Conservation (phyloP, 495 filamentous ascomycete genomes). For the Aspergillus ellipticus region DNA sequence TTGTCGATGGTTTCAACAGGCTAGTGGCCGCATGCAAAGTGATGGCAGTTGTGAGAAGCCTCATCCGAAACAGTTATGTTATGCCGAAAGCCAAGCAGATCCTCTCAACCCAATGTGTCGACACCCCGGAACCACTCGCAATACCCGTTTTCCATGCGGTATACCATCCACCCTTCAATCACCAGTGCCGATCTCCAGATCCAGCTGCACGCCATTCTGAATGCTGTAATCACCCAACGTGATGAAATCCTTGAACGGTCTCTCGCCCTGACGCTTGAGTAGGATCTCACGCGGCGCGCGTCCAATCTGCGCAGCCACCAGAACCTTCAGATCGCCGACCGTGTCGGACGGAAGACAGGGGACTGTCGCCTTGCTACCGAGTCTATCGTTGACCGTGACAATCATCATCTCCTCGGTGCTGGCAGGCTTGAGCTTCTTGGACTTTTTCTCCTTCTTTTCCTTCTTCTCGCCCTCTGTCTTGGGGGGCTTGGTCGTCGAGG, state of each 20-base stretch:
- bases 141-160: not conserved
- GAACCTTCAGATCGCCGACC: constrained; percentile 80
- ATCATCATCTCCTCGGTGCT: constrained; percentile 77
- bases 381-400: constrained; percentile 85
- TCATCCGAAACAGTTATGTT: no score
- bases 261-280: constrained; percentile 83
- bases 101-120: no score
- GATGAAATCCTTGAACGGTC: constrained; percentile 86
- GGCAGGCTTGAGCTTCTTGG: constrained; percentile 35
- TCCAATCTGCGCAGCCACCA: constrained; percentile 82
- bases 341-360: constrained; percentile 79
- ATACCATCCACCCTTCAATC: constrained; percentile 5
- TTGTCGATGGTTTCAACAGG: no score
- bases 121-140: not conserved
- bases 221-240: constrained; percentile 87
- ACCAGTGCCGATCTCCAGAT: constrained; percentile 18
- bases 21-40: no score
- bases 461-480: constrained; percentile 26
- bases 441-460: constrained; percentile 37
- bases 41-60: no score
- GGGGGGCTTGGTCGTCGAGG: not conserved
- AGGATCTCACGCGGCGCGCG: constrained; percentile 86
- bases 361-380: constrained; percentile 86
- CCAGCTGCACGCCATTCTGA: constrained; percentile 18
- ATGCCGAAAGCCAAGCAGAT: no score